Base-by-base conservation (phyloP, 129 eudicot genomes). In the Flaveria robusta region DNA sequence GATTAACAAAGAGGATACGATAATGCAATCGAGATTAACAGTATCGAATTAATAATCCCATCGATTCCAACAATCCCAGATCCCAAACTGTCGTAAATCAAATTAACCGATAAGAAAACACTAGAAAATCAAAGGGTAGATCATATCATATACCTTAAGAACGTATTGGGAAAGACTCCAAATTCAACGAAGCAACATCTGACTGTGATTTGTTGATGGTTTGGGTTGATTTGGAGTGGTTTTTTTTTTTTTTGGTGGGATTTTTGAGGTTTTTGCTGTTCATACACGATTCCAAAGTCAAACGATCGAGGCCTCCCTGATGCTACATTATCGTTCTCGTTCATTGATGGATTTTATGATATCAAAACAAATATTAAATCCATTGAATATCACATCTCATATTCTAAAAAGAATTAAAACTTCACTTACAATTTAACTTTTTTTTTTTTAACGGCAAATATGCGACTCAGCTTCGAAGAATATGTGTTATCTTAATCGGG, bases 201-300 rank as follows among this genome's bases (percentile, higher is more conserved):
- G 74, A 66, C 16, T 76, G 52, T 63, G 79, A 46, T 63, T 8
- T 75, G 23, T 19, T 47, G 77, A 71, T 46, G 52, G 49, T 46
- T 62, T 78, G 50, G 13, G 49, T 43, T 43, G 49, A 43, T 43
- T 9, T 43, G 13, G 49, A 43, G 49, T 43, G 49, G 64, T 47
- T 34, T 34, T 56, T 71, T 71, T 47, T 34, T 34, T 56, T 71
- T 71, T 79, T 39, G 82, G 83, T 54, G 83, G 79, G 83, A 74
- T 66, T 80, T 73, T 80, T 80, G 79, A 72, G 83, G 83, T 41
- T 60, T 62, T 78, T 70, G 27, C 34, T 70, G 60, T 59, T 78
- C 66, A 46, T 58, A 34, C 2, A 9, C 9, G 3, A 24, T 68
- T 24, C 39, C 39, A 34, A 79, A 72, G 83, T 79, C 83, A 72